Conservation (phyloP, 1,284 basidiomycete species). For the Mixia osmundae region DNA sequence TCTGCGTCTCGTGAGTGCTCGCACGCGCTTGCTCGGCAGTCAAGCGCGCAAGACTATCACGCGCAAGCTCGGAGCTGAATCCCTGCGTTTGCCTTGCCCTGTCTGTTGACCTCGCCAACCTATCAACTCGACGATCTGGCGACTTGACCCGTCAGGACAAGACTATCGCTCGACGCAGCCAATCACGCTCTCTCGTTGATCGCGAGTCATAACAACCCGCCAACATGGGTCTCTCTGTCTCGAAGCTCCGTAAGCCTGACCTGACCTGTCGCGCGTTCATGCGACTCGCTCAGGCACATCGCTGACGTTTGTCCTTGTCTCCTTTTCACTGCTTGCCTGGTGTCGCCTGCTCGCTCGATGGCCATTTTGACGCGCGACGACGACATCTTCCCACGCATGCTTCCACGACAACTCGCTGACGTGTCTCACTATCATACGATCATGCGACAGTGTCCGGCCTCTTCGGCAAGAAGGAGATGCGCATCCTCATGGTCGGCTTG, state of each 20-base stretch:
- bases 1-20: too few relatives aligned
- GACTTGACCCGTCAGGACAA: too few relatives aligned
- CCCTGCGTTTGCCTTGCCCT: too few relatives aligned
- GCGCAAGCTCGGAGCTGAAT: too few relatives aligned
- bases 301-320: background rate
- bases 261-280: background rate
- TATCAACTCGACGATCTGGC: too few relatives aligned
- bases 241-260: conserved; percentile 8
- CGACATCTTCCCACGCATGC: background rate
- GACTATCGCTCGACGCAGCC: too few relatives aligned
- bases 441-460: conserved; percentile 23
- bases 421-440: background rate
- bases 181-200: too few relatives aligned
- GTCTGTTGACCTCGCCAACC: too few relatives aligned
- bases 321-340: background rate
- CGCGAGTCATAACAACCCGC: background rate
- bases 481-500: conserved; percentile 52
- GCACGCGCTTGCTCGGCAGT: too few relatives aligned
- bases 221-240: conserved; percentile 16
- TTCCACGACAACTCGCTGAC: background rate
- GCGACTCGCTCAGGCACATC: background rate
- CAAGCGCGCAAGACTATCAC: too few relatives aligned
- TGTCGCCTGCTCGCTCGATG: background rate
- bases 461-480: conserved; percentile 61
- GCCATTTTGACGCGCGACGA: background rate